Base-by-base conservation (phyloP, 2,329 filamentous ascomycete species). In the Epichloe scottii region DNA sequence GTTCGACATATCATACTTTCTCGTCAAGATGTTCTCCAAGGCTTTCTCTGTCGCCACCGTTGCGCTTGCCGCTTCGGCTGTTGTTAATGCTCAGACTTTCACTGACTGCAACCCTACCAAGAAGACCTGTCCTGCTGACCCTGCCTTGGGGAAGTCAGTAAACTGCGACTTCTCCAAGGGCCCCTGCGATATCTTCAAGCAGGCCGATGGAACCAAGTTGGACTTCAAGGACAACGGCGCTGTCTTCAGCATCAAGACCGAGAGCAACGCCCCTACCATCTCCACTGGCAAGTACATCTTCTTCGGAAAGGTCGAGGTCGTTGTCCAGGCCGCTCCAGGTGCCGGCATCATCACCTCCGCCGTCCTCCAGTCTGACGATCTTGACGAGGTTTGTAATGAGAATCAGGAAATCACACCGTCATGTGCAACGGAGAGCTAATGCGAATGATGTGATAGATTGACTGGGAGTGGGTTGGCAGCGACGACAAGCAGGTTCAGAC, bases 281-380 rank as follows among this genome's bases (percentile, higher is more conserved):
- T 76, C 75, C 61, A 79, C 79, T 51, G 76, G 82, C 62, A 90
- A 89, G 78, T 97, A 95, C 76, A 88, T 98, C 67, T 96, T 97
- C 87, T 97, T 95, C 67, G 93, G 93, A 55, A 83, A 83, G 62
- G 79, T 96, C 59, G 86, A 94, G 50, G 81, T 89, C 54, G 80
- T 79, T 33, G 72, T 95, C 63, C 85, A 89, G 68, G 84, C 86
- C 39, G 84, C 93, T 26, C 78, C 85, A 3, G 93, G 91, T 42
- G 74, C 74, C 6, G 93, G 93, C 58, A 86, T 98, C 56, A 87
- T 98, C 55, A 96, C 89, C 71, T 90, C 86, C 57, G 77, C 87
- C 40, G 89, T 97, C 41, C 73, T 98, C 57, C 86, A 95, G 72
- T 96, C 89, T 2, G 89, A 95, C 61, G 81, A 85, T 62, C 77